These are phyloP conservation scores for Rhizoclosmatium globosum DNA, from an alignment of 192 early-diverging fungal genomes.

Conservation along the genomic window DNA sequence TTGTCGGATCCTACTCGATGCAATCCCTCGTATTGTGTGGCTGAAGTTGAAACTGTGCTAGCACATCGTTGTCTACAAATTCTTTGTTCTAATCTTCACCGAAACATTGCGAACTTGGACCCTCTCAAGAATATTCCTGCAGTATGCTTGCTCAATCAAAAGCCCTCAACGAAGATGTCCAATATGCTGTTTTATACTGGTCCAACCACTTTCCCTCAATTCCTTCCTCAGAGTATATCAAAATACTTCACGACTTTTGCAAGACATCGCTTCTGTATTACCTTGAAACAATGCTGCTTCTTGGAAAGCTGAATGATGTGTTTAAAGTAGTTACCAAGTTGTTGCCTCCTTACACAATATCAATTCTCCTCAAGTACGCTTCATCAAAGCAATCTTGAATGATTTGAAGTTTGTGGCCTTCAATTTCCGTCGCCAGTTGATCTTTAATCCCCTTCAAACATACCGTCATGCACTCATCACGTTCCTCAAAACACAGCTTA, in stretches of 20 bases:
- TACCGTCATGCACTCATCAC: not conserved
- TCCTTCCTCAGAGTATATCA: not conserved
- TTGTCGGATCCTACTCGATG: not conserved
- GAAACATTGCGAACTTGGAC: slow-evolving; percentile 8
- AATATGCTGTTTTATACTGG: slow-evolving; percentile 16
- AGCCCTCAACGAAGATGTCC: not conserved
- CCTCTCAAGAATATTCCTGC: not conserved
- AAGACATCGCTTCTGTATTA: not conserved
- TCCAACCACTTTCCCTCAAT: slow-evolving; percentile 4
- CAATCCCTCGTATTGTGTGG: not conserved
- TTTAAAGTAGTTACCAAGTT: not conserved
- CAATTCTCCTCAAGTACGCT: not conserved
- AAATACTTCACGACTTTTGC: not conserved
- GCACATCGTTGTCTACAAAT: not conserved
- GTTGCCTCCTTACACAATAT: not conserved
- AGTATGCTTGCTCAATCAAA: not conserved
- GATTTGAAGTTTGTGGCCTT: not conserved
- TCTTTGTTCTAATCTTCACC: not conserved
- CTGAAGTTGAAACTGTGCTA: not conserved
- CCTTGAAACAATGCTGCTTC: not conserved
- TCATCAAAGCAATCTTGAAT: slow-evolving; percentile 1
- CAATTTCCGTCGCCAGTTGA: slow-evolving; percentile 6
- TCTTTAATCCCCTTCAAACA: slow-evolving; percentile 15
- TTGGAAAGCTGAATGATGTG: not conserved
- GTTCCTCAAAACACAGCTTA: not conserved